Percentiles rank a stretch among this genome's conserved stretches.
These are phyloP conservation scores for Exutisphaerella laricina DNA, from an alignment of 2,329 filamentous ascomycete genomes.

Conservation along the genomic window DNA sequence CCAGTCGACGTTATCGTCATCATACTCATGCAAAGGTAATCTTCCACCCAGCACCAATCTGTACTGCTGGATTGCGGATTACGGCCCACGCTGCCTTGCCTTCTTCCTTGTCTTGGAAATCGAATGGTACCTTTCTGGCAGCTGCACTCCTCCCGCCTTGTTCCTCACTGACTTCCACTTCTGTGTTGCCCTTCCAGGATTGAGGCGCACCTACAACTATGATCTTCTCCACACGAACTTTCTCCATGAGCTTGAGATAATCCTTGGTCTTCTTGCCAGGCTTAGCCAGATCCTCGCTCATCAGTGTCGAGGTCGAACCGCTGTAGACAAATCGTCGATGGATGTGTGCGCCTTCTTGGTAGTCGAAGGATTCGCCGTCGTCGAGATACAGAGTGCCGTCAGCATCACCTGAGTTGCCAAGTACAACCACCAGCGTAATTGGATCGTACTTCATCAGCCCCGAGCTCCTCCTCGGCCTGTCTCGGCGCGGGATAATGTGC, in stretches of 20 bases:
- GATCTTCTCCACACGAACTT: conserved; percentile 76
- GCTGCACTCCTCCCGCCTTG: conserved; percentile 39
- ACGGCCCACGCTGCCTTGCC: conserved; percentile 58
- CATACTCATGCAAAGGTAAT: conserved; percentile 45
- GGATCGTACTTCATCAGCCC: conserved; percentile 91
- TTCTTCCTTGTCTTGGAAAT: conserved; percentile 51
- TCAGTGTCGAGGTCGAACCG: conserved; percentile 51
- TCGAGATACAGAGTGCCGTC: conserved; percentile 83
- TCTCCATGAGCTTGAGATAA: conserved; percentile 73
- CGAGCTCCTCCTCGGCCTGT: conserved; percentile 77
- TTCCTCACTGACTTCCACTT: conserved; percentile 61
- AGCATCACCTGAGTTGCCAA: conserved; percentile 64
- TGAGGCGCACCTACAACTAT: conserved; percentile 74
- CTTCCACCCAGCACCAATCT: conserved; percentile 60
- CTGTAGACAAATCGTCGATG: conserved; percentile 71
- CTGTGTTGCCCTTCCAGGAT: conserved; percentile 61
- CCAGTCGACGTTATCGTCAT: too few relatives aligned
- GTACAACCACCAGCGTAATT: conserved; percentile 78
- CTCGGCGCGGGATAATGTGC: conserved; percentile 84
- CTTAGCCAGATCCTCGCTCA: conserved; percentile 59
- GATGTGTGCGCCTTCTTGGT: conserved; percentile 78
- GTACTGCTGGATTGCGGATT: conserved; percentile 57
- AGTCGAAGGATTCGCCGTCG: conserved; percentile 89
- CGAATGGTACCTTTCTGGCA: conserved; percentile 48
- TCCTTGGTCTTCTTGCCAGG: conserved; percentile 60